Conservation (phyloP, 352 stramenopile species). For the Pythium dissimile region DNA sequence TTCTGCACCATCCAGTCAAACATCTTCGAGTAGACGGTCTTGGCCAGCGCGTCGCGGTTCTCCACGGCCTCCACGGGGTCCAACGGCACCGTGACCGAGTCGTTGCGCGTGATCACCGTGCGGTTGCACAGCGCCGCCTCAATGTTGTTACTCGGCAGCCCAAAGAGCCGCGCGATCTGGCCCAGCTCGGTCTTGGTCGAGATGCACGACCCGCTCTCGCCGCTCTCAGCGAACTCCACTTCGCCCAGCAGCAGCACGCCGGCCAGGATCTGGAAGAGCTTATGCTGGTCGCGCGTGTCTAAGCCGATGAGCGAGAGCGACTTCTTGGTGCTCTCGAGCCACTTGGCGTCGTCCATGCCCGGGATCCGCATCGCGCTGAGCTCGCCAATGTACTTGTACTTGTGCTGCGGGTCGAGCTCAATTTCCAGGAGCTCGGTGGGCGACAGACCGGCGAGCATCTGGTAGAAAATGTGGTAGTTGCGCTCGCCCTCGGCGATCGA, state of each 20-base stretch:
- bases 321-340: conserved; percentile 72
- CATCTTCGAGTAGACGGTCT: conserved; percentile 97
- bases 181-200: conserved; percentile 56
- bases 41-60: conserved; percentile 95
- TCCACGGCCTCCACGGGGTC: conserved; percentile 89
- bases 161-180: conserved; percentile 88
- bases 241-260: conserved; percentile 97
- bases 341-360: conserved; percentile 83
- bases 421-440: conserved; percentile 51
- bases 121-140: conserved; percentile 91
- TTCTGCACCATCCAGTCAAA: conserved; percentile 97
- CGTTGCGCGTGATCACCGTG: conserved; percentile 88
- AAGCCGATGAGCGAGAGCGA: conserved; percentile 81
- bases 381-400: conserved; percentile 74
- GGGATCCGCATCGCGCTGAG: conserved; percentile 80
- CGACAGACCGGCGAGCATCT: conserved; percentile 78
- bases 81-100: conserved; percentile 81
- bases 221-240: conserved; percentile 85
- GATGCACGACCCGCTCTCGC: conserved; percentile 72
- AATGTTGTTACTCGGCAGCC: conserved; percentile 83
- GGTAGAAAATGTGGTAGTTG: conserved; percentile 99
- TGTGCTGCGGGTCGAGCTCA: conserved; percentile 54
- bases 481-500: conserved; percentile 94
- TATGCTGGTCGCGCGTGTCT: conserved; percentile 44
- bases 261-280: conserved; percentile 81